Evolutionary conservation across 176 grass and related monocot species (phyloP).

Genomic region (Raddia distichophylla): DNA sequence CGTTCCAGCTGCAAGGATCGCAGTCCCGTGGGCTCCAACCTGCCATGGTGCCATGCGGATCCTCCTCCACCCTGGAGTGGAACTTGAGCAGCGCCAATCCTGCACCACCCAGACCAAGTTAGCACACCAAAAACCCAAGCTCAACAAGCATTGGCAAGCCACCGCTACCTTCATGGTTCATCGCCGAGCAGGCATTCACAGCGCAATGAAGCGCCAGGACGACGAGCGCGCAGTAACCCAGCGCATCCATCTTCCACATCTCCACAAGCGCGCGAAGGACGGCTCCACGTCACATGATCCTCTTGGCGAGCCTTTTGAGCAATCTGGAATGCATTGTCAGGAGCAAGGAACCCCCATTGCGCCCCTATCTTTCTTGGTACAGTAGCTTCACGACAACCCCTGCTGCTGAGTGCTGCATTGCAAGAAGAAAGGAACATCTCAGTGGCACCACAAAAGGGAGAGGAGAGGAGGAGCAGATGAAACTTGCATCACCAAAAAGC

Average conservation of each 20-base stretch:
- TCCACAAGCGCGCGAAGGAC: background rate
- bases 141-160: background rate
- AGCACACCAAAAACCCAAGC: conserved; percentile 1
- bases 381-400: conserved; percentile 37
- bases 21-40: conserved; percentile 62
- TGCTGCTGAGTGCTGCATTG: conserved; percentile 15
- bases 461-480: conserved; percentile 8
- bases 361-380: conserved; percentile 26
- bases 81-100: conserved; percentile 72
- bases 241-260: conserved; percentile 56
- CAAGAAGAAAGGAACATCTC: conserved; percentile 38
- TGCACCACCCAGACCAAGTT: conserved; percentile 41
- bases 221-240: conserved; percentile 38
- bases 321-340: conserved; percentile 50
- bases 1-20: conserved; percentile 80
- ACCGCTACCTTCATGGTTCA: conserved; percentile 83
- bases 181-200: conserved; percentile 55
- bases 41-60: conserved; percentile 70
- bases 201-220: conserved; percentile 55
- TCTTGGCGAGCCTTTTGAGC: conserved; percentile 55
- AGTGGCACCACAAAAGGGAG: conserved; percentile 26
- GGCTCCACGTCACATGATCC: conserved; percentile 51
- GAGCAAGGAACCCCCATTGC: conserved; percentile 36
- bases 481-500: conserved; percentile 54
- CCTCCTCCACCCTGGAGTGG: conserved; percentile 68